Conservation (phyloP, 176 grass and related monocot species). For the Raddia guianensis region DNA sequence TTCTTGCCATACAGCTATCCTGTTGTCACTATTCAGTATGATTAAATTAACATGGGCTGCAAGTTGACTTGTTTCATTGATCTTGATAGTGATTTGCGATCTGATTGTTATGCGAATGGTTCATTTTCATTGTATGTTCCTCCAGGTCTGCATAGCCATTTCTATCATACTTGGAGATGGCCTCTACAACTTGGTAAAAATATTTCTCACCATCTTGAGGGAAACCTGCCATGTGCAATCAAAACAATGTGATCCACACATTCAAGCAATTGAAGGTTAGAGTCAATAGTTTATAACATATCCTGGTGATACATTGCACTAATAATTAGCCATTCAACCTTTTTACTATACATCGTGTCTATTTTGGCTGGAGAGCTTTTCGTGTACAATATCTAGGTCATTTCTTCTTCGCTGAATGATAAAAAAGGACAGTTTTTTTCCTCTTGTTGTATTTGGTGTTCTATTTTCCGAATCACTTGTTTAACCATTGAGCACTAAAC, state of each 20-base stretch:
- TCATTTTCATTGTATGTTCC: conserved; percentile 30
- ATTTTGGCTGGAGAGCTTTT: not conserved
- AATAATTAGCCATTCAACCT: not conserved
- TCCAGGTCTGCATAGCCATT: conserved; percentile 50
- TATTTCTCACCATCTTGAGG: conserved; percentile 31
- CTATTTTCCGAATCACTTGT: not conserved
- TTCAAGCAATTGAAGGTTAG: conserved; percentile 51
- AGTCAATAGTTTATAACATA: not conserved
- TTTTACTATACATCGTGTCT: not conserved
- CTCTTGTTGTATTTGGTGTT: not conserved
- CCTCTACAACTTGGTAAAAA: conserved; percentile 57
- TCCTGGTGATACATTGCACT: not conserved
- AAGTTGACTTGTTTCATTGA: not conserved
- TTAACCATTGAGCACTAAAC: not conserved
- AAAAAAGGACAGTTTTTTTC: not conserved
- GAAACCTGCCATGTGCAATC: conserved; percentile 10
- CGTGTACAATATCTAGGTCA: not conserved
- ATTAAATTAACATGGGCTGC: not conserved
- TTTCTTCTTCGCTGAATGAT: not conserved
- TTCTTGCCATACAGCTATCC: not conserved
- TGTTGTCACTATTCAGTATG: not conserved
- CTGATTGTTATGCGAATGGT: not conserved
- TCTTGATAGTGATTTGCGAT: not conserved
- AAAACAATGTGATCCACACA: conserved; percentile 8
- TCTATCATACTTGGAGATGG: conserved; percentile 63